Conservation (phyloP, 495 filamentous ascomycete species). For the Xeromyces bisporus region DNA sequence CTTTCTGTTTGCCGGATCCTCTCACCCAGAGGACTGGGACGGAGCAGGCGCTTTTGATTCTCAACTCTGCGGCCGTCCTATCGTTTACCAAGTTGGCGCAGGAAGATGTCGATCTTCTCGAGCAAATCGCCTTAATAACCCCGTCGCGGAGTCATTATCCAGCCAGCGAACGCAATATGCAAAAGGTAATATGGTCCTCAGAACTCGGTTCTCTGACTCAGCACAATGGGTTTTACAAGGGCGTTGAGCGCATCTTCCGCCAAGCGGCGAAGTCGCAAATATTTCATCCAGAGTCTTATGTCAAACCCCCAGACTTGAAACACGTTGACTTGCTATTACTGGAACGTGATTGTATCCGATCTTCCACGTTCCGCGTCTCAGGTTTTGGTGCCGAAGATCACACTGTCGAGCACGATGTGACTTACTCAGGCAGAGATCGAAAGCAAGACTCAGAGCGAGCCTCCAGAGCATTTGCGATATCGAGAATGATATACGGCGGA, state of each 20-base stretch:
- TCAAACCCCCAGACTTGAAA: background rate
- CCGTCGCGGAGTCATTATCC: conserved; percentile 43
- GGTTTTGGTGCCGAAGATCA: conserved; percentile 37
- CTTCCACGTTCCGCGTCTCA: conserved; percentile 27
- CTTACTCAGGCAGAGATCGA: no score
- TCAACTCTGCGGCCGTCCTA: conserved; percentile 29
- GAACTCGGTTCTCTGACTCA: conserved; percentile 31
- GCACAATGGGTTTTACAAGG: conserved; percentile 27
- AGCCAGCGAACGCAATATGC: conserved; percentile 25
- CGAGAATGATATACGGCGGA: no score
- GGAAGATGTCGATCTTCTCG: conserved; percentile 23
- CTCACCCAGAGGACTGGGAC: conserved; percentile 43
- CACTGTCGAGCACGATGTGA: no score
- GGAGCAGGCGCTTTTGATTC: conserved; percentile 35
- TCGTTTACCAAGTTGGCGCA: conserved; percentile 31
- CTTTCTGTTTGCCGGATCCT: conserved; percentile 38
- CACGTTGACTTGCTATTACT: conserved; percentile 11
- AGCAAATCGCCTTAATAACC: conserved; percentile 31
- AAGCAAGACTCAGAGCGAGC: no score
- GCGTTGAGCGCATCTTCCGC: conserved; percentile 24
- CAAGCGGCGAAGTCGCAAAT: conserved; percentile 17
- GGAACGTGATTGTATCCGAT: conserved; percentile 27
- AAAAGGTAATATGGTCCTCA: conserved; percentile 30
- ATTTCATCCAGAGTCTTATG: conserved; percentile 3
- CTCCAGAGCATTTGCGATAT: no score